These are phyloP conservation scores for Cryphonectria nitschkei DNA, from an alignment of 2,329 filamentous ascomycete genomes.

Conservation along the genomic window DNA sequence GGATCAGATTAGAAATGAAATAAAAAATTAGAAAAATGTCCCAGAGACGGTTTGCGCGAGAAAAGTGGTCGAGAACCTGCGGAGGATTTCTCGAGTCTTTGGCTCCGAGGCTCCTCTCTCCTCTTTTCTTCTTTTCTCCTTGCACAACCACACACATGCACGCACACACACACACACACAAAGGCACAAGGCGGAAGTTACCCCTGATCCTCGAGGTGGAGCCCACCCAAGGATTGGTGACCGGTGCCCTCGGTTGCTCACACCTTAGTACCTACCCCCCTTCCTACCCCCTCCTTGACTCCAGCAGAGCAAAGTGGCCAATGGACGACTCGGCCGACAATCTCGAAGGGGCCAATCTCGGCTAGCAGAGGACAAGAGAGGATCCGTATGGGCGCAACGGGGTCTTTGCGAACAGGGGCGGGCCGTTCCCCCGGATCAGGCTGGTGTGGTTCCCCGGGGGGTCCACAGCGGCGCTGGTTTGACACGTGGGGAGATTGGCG, in stretches of 20 bases:
- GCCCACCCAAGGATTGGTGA: constrained; percentile 3
- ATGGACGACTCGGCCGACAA: constrained; percentile 11
- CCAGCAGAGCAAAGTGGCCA: neutral
- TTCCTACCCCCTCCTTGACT: neutral
- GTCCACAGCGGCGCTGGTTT: constrained; percentile 8
- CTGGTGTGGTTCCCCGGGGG: constrained; percentile 15
- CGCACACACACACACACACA: too few relatives aligned
- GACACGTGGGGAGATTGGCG: constrained; percentile 10
- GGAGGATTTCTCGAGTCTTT: constrained; percentile 7
- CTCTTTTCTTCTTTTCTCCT: neutral
- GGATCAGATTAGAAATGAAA: neutral
- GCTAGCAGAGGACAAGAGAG: neutral
- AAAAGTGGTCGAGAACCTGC: neutral
- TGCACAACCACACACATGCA: neutral
- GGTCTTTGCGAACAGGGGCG: constrained; percentile 4
- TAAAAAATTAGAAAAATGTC: neutral
- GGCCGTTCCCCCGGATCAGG: constrained; percentile 10
- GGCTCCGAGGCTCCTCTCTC: constrained; percentile 3
- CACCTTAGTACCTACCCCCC: neutral
- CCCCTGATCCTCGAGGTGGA: constrained; percentile 17
- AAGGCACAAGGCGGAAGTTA: neutral
- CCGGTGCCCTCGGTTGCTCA: constrained; percentile 3
- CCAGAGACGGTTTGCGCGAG: neutral
- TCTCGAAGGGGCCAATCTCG: constrained; percentile 14
- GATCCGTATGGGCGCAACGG: constrained; percentile 5